Evolutionary conservation across 108 stramenopile species (phyloP).

Genomic region (Craspedostauros australis): DNA sequence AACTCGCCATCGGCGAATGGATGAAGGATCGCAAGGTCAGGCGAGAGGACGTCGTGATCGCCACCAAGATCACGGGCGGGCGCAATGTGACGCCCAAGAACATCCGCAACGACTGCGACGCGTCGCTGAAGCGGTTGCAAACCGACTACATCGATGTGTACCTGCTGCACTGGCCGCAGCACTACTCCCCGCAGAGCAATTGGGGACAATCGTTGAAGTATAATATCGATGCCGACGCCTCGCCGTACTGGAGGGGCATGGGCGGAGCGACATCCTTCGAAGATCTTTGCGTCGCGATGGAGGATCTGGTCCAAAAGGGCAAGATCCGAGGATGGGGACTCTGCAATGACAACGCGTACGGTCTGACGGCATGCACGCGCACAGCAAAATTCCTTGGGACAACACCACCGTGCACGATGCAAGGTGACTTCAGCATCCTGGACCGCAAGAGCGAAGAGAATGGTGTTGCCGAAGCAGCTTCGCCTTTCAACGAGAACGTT

Average conservation of each 20-base stretch:
- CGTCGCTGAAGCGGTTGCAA: conserved; percentile 58
- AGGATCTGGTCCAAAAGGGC: conserved; percentile 70
- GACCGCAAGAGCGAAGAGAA: conserved; percentile 88
- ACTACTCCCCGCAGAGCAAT: conserved; percentile 81
- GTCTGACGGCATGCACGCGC: conserved; percentile 70
- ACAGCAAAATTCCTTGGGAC: conserved; percentile 74
- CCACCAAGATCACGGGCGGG: conserved; percentile 88
- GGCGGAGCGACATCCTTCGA: conserved; percentile 80
- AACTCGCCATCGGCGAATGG: conserved; percentile 77
- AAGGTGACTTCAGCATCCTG: conserved; percentile 80
- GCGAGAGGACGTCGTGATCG: conserved; percentile 71
- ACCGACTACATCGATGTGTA: conserved; percentile 85
- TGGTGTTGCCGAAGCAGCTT: conserved; percentile 86
- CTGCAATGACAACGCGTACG: conserved; percentile 90
- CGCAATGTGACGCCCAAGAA: conserved; percentile 52
- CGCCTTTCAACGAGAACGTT: conserved; percentile 83
- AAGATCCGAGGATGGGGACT: conserved; percentile 87
- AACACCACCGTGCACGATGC: conserved; percentile 75
- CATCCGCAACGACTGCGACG: conserved; percentile 47
- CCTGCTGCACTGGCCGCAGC: conserved; percentile 83
- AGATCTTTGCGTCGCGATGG: conserved; percentile 76
- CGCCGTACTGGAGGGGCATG: conserved; percentile 48
- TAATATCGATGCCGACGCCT: conserved; percentile 51
- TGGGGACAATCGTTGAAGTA: conserved; percentile 84
- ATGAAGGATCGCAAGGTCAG: conserved; percentile 58